Conservation (phyloP, 176 grass and related monocot species). For the Raddia distichophylla region DNA sequence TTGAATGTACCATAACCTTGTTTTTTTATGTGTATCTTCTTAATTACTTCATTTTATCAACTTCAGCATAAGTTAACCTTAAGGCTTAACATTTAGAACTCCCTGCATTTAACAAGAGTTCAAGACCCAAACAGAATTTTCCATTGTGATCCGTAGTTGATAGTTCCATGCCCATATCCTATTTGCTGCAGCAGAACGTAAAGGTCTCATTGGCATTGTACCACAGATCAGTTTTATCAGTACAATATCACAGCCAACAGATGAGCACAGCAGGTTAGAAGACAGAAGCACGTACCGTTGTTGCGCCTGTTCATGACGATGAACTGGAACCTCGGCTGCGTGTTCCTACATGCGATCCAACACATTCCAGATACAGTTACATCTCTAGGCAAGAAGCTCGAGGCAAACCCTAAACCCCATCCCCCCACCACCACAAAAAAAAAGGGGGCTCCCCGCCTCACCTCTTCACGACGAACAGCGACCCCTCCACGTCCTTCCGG, state of each 20-base stretch:
- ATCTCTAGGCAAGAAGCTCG: neutral
- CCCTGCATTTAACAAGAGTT: neutral
- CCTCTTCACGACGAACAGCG: slow-evolving; percentile 97
- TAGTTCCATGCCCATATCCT: neutral
- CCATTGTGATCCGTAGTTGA: neutral
- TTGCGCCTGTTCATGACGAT: slow-evolving; percentile 91
- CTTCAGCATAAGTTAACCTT: neutral
- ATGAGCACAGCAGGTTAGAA: neutral
- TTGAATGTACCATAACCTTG: neutral
- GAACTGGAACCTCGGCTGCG: slow-evolving; percentile 79
- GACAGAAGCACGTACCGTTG: slow-evolving; percentile 51
- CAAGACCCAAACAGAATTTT: neutral
- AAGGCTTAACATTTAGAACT: neutral
- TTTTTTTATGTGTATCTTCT: neutral
- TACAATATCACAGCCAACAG: neutral
- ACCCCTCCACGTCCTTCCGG: slow-evolving; percentile 92
- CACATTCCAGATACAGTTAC: slow-evolving; percentile 31
- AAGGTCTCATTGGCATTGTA: neutral
- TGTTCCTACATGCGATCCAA: slow-evolving; percentile 56
- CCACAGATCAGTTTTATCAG: neutral
- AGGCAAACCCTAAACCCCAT: slow-evolving; percentile 27
- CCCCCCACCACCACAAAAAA: neutral
- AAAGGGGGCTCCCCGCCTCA: slow-evolving; percentile 14
- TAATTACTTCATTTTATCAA: neutral
- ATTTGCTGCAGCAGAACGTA: slow-evolving; percentile 5